Evolutionary conservation across 2,329 filamentous ascomycete genomes (phyloP).

Genomic region (Alternaria brassicae): DNA sequence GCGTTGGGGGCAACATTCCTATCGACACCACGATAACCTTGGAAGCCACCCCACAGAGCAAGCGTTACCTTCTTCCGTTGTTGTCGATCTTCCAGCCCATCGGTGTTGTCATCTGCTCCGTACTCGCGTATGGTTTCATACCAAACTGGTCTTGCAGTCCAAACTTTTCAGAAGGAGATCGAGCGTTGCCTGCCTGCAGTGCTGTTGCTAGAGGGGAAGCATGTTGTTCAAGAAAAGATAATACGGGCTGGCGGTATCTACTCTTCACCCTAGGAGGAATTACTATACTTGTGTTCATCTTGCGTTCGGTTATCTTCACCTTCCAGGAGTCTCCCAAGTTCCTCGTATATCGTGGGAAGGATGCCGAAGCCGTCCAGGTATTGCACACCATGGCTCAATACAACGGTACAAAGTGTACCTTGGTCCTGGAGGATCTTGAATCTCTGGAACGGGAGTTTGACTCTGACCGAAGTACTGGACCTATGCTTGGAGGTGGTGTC

Average conservation of each 20-base stretch:
- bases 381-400: conserved; percentile 54
- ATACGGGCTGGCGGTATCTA: conserved; percentile 57
- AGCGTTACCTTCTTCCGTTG: conserved; percentile 60
- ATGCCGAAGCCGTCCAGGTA: conserved; percentile 59
- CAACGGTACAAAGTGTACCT: conserved; percentile 48
- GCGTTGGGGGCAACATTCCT: conserved; percentile 62
- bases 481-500: conserved; percentile 43
- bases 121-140: conserved; percentile 62
- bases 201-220: conserved; percentile 36
- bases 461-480: conserved; percentile 22
- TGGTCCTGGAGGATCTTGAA: conserved; percentile 49
- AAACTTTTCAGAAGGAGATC: conserved; percentile 56
- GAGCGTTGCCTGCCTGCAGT: conserved; percentile 55
- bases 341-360: conserved; percentile 60
- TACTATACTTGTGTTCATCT: conserved; percentile 56
- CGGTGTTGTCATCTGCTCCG: conserved; percentile 60
- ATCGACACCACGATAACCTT: conserved; percentile 64
- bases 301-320: conserved; percentile 62
- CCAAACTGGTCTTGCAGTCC: conserved; percentile 60
- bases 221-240: conserved; percentile 50
- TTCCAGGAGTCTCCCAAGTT: conserved; percentile 69
- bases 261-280: conserved; percentile 52
- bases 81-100: conserved; percentile 65
- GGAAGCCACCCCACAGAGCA: conserved; percentile 62
- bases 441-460: conserved; percentile 43